Evolutionary conservation across 2,329 filamentous ascomycete species (phyloP), one percentile per base, ranked within the genome.

Genomic region (Fusarium mundagurra): DNA sequence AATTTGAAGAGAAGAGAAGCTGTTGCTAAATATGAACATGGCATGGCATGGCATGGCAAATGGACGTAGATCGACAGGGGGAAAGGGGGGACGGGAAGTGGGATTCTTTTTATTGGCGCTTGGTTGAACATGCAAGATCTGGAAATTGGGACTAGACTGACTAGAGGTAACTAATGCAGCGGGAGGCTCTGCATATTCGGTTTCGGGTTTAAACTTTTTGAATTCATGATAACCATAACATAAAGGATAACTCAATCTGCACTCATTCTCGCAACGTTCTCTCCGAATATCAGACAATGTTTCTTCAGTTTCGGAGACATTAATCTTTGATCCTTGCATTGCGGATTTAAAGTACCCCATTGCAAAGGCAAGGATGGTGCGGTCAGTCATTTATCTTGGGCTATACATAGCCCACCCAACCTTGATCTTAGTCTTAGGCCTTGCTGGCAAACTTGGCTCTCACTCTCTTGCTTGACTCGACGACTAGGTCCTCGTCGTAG

Each of bases 401-500:
- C 50, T 57, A 51, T 57, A 36, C 61, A 66, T 44, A 66, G 63
- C 61, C 48, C 48, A 51, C 48, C 34, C 61, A 34, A 51, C n/a
- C 48, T 34, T 34, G n/a, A 58, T 51, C 34, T 47, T 41, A 41
- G 18, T 18, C 64, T 58, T 57, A 45, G 22, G 61, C 72, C 48
- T 55, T 55, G 27, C 51, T 43, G 20, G 22, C 66, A 24, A 77
- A 51, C 50, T 77, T 72, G 11, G 71, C 74, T 24, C 74, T 60
- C 24, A 66, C 69, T 14, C 72, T 74, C 74, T 74, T 77, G 17
- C 74, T 74, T 14, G 17, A 39, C 16, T 73, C 47, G 7, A 73
- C 62, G 5, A 79, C 53, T 5, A n/a, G 43, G 17, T 78, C 67
- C 81, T 90, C 90, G 62, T 93, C 81, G 77, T 86, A 94, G 67